Base-by-base conservation (phyloP, 805 yeast species). In the Phaffomyces thermotolerans region DNA sequence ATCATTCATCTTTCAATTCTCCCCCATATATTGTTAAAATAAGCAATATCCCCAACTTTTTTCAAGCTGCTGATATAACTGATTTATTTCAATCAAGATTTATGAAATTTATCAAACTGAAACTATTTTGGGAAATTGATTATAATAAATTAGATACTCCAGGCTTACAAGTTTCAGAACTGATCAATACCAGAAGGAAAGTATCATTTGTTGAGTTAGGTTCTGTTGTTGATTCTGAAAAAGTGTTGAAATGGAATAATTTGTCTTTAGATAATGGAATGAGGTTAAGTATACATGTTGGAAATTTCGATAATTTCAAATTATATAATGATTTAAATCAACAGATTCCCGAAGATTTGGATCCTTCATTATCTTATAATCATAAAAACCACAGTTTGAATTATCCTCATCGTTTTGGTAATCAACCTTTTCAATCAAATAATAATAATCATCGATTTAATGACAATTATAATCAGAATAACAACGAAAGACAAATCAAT, bases 11-110 rank as follows among this genome's bases (percentile, higher is more conserved):
- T 42, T 17, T 42, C 49, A 14, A 33, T 38, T 38, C 49, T 0
- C 84, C 85, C 1, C 90, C 90, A 2, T 82, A 69, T 57, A 81
- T 82, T 44, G 76, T 76, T 37, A 83, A 81, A 56, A 68, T 84
- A 42, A 59, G 75, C 7, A 78, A 79, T 47, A 59, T 84, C 32
- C 86, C 89, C 0, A 66, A 75, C 3, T 69, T 70, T 20, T 71
- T 79, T 32, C 69, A 75, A 41, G 70, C 75, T 20, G 65, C 65
- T 41, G 71, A 75, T 41, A 65, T 83, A 18, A 71, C 68, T 41
- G 86, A 82, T 54, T 64, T 84, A 31, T 79, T 84, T 58, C 67
- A 71, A 41, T 77, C 87, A 44, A 69, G 87, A 48, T 81, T 72
- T 54, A 77, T 82, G 45, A 68, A 69, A 31, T 75, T 66, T 51